phyloP scores from a whole-genome alignment of 108 stramenopile genomes.

The Cyclostephanos invisitatus region DNA sequence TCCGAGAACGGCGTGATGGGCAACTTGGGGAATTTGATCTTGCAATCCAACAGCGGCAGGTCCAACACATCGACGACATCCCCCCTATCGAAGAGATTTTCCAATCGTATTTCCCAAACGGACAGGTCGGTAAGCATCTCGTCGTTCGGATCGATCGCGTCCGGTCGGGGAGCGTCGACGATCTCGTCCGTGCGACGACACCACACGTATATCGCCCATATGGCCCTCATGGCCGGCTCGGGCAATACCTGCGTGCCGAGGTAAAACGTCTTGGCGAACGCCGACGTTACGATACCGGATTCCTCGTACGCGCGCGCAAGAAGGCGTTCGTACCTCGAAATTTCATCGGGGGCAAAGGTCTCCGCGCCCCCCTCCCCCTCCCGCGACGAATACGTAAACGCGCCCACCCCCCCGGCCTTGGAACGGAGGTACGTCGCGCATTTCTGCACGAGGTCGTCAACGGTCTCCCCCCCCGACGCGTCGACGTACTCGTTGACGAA shows the following conservation, averaged over 20 bases:
- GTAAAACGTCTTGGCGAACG: conserved; percentile 97
- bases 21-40: conserved; percentile 84
- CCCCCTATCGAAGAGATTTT: conserved; percentile 78
- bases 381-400: conserved; percentile 49
- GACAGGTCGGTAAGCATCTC: conserved; percentile 82
- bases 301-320: conserved; percentile 84
- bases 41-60: conserved; percentile 86
- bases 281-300: conserved; percentile 94
- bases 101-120: conserved; percentile 85
- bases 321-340: conserved; percentile 43
- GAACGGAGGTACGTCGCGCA: conserved; percentile 74
- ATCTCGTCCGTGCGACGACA: conserved; percentile 98
- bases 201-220: conserved; percentile 98
- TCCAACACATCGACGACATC: conserved; percentile 93
- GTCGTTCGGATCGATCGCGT: conserved; percentile 60
- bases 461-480: conserved; percentile 42
- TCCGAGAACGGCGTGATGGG: conserved; percentile 91
- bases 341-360: conserved; percentile 45
- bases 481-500: conserved; percentile 54
- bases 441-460: conserved; percentile 54
- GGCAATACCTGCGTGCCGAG: conserved; percentile 89
- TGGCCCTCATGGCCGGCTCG: conserved; percentile 65
- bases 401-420: conserved; percentile 45
- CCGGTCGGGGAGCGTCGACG: conserved; percentile 88
- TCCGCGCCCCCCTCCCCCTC: conserved; percentile 6